Percentiles rank a stretch among this genome's conserved stretches.
Conservation (phyloP, 306 rosid species). For the Acacia confusa region DNA sequence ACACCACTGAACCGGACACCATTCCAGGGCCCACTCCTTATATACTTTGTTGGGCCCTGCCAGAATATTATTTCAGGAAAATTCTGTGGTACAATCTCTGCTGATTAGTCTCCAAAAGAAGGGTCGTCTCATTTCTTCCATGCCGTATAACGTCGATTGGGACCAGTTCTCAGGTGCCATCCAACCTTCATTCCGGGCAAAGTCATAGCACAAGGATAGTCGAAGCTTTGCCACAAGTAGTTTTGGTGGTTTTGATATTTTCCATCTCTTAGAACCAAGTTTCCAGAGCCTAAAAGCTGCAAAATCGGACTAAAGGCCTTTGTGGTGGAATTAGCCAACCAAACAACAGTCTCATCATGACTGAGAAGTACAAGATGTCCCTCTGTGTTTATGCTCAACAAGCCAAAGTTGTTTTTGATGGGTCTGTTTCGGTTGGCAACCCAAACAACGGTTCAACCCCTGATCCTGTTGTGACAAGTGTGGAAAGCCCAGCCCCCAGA, state of each 20-base stretch:
- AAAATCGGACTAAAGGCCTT: background rate
- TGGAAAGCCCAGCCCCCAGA: background rate
- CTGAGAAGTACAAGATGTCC: slow-evolving; percentile 27
- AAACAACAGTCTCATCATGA: slow-evolving; percentile 29
- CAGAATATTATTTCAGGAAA: background rate
- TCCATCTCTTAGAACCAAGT: slow-evolving; percentile 37
- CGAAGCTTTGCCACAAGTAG: slow-evolving; percentile 45
- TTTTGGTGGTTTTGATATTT: slow-evolving; percentile 6
- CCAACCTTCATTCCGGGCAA: slow-evolving; percentile 41
- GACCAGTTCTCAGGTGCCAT: slow-evolving; percentile 21
- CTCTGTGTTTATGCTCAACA: slow-evolving; percentile 26
- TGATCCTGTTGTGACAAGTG: background rate
- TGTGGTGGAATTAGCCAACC: slow-evolving; percentile 27
- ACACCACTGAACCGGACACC: background rate
- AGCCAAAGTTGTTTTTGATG: slow-evolving; percentile 33
- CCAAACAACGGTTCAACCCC: slow-evolving; percentile 39
- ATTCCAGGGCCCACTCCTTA: background rate
- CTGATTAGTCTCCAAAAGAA: slow-evolving; percentile 16
- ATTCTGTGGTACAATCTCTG: background rate
- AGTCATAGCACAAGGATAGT: slow-evolving; percentile 22
- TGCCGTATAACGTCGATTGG: background rate
- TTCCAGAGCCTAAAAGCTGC: slow-evolving; percentile 41
- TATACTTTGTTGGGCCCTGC: background rate
- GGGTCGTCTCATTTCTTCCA: slow-evolving; percentile 38
- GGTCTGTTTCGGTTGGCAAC: slow-evolving; percentile 52